Base-by-base conservation (phyloP, 2,329 filamentous ascomycete species). In the Arachnopeziza araneosa region DNA sequence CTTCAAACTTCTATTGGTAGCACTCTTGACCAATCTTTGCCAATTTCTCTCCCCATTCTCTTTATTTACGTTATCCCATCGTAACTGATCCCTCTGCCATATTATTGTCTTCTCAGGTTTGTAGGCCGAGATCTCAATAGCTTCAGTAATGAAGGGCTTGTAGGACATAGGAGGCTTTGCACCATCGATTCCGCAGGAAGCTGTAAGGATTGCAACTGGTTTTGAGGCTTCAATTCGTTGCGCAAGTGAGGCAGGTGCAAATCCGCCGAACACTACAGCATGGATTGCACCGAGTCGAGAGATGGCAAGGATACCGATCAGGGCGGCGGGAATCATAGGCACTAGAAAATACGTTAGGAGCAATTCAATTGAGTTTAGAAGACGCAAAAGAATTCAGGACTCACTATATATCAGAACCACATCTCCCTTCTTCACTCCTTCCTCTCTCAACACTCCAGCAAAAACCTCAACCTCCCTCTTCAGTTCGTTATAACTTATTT, bases 241-340 rank as follows among this genome's bases (percentile, higher is more conserved):
- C 0, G 92, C 91, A 52, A 97, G 80, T 3, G 92, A 90, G 10
- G 81, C 79, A 0, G 92, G 80, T 0, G 91, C 91, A 72, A 98
- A 98, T 0, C 93, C 93, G 50, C 93, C 93, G 74, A 97, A 97
- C 2, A 98, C 93, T 4, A 96, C 91, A 2, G 90, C 87, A 72
- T 98, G 93, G 56, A 97, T 85, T 19, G 92, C 93, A 12, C 93
- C 93, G 0, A 97, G 79, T 10, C 92, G 85, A 62, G 86, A 86
- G 61, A 89, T 84, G 24, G 93, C 92, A 3, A 97, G 83, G 65
- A 95, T 91, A 10, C 89, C 93, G 63, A 96, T 85, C n/a, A 96
- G 73, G 1, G 92, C 90, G 0, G 91, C 87, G 0, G 93, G 93
- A 51, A 97, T 91, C 93, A 97, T 97, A 58, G 93, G 93, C 93